Percentiles rank a stretch among this genome's conserved stretches.
These are phyloP conservation scores for Fereydounia khargensis DNA, from an alignment of 1,284 basidiomycete species.

Conservation along the genomic window DNA sequence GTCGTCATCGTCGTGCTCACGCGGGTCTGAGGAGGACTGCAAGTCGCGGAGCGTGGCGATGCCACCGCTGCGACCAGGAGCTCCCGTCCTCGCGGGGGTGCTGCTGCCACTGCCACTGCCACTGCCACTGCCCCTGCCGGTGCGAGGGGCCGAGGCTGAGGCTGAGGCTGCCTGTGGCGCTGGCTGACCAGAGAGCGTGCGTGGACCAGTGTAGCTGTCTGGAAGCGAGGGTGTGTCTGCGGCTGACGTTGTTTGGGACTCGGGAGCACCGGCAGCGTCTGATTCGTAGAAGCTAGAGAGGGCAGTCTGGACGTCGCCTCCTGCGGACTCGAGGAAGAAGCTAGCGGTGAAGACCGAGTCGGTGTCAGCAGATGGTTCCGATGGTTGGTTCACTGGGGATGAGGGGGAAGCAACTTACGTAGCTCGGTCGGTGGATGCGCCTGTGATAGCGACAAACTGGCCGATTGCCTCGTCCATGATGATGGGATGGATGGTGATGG, in stretches of 20 bases:
- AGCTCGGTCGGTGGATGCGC: constrained; percentile 53
- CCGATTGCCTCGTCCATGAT: constrained; percentile 45
- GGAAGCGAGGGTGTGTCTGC: constrained; percentile 8
- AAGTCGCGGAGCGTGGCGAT: constrained; percentile 58
- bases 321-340: constrained; percentile 57
- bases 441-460: constrained; percentile 55
- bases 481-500: neutral
- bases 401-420: constrained; percentile 7
- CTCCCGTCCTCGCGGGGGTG: too few relatives aligned
- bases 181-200: constrained; percentile 57
- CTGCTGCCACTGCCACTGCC: neutral
- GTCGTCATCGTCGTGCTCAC: constrained; percentile 43
- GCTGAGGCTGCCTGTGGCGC: constrained; percentile 35
- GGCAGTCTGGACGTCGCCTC: constrained; percentile 57
- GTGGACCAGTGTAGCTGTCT: constrained; percentile 37
- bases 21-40: constrained; percentile 13
- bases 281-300: constrained; percentile 58
- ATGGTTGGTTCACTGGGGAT: neutral
- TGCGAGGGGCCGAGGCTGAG: constrained; percentile 7
- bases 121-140: too few relatives aligned
- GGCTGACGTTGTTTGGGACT: constrained; percentile 1
- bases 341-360: constrained; percentile 5
- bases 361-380: neutral
- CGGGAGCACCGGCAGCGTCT: constrained; percentile 4
- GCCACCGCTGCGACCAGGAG: too few relatives aligned